These are phyloP conservation scores for Aspergillus tanneri DNA, from an alignment of 2,329 filamentous ascomycete genomes.

Conservation along the genomic window DNA sequence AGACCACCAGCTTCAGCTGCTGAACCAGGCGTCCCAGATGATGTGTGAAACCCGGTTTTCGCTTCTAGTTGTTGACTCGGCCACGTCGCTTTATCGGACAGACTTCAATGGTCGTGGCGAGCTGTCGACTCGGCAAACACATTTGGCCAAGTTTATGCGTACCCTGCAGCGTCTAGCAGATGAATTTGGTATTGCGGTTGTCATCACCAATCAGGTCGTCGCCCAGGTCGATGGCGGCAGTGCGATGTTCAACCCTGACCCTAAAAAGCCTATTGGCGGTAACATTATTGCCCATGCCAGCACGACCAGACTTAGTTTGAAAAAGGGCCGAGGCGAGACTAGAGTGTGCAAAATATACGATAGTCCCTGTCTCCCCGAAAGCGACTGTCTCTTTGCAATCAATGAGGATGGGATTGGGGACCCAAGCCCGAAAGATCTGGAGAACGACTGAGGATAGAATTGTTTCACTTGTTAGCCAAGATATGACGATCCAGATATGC, in stretches of 20 bases:
- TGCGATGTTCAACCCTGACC: conserved; percentile 98
- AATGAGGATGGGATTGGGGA: conserved; percentile 96
- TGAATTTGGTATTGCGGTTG: conserved; percentile 92
- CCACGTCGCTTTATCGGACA: conserved; percentile 90
- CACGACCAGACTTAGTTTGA: conserved; percentile 89
- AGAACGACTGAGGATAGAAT: conserved; percentile 63
- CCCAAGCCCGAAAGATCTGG: conserved; percentile 89
- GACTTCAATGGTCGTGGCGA: conserved; percentile 97
- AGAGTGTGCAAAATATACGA: conserved; percentile 99
- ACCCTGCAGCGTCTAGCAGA: conserved; percentile 55
- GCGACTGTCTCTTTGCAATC: conserved; percentile 94
- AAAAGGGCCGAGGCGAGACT: conserved; percentile 93
- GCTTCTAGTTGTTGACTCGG: conserved; percentile 90
- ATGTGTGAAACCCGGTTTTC: conserved; percentile 99
- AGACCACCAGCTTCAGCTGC: conserved; percentile 90
- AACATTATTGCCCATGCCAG: conserved; percentile 99
- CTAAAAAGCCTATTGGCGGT: conserved; percentile 97
- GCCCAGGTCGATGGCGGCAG: conserved; percentile 96
- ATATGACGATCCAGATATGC: conserved; percentile 28
- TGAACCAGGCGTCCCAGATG: conserved; percentile 95
- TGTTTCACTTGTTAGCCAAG: conserved; percentile 14
- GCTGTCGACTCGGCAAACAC: conserved; percentile 79
- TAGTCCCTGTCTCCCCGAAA: conserved; percentile 93
- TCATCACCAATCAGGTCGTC: conserved; percentile 98
- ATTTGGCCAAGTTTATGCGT: conserved; percentile 52